Conservation (phyloP, 805 yeast species). For the Wickerhamomyces silvicola region DNA sequence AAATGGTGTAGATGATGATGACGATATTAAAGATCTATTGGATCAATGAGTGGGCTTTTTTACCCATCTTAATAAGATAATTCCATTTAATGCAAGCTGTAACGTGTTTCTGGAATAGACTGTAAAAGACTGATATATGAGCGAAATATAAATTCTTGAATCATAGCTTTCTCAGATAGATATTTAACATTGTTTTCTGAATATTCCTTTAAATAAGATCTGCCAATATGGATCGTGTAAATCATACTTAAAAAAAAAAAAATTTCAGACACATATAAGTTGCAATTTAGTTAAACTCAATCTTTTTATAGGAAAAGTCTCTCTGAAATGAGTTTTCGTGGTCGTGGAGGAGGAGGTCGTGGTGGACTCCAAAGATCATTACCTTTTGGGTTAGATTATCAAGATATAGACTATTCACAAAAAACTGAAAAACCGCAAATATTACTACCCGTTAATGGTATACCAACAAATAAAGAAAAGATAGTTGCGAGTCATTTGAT, state of each 20-base stretch:
- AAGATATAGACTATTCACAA: constrained; percentile 42
- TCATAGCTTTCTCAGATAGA: too few relatives aligned
- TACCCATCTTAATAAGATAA: neutral
- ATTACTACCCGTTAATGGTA: constrained; percentile 61
- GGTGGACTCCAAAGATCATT: constrained; percentile 32
- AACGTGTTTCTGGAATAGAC: too few relatives aligned
- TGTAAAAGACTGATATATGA: too few relatives aligned
- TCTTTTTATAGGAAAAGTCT: too few relatives aligned
- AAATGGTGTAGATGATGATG: constrained; percentile 47
- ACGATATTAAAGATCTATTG: constrained; percentile 62
- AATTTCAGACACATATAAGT: too few relatives aligned
- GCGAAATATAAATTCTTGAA: too few relatives aligned
- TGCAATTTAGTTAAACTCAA: too few relatives aligned
- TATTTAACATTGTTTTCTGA: too few relatives aligned
- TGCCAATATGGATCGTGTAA: neutral
- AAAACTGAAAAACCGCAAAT: constrained; percentile 32
- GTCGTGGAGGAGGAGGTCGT: constrained; percentile 40
- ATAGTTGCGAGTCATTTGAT: constrained; percentile 47
- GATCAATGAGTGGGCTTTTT: constrained; percentile 33
- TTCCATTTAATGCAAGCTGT: neutral
- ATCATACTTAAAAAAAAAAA: too few relatives aligned
- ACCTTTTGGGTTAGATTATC: constrained; percentile 71
- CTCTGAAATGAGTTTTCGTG: constrained; percentile 44
- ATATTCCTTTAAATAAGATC: neutral
- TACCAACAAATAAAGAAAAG: constrained; percentile 44